Evolutionary conservation across 768 basidiomycete genomes (phyloP).

Genomic region (Guyanaporus albipodus): DNA sequence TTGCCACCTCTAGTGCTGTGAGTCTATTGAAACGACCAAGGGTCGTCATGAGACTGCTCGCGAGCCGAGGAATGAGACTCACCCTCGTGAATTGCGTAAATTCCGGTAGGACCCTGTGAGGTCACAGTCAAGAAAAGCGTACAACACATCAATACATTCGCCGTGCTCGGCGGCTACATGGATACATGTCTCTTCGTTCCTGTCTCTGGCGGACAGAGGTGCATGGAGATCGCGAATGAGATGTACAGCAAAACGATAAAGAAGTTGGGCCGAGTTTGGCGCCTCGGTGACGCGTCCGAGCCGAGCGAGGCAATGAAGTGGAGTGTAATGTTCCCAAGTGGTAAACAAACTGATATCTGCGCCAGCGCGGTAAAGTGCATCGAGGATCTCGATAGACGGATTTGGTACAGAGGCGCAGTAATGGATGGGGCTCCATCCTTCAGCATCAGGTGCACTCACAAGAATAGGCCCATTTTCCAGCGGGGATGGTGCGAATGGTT

Average conservation of each 20-base stretch:
- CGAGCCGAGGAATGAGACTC: conserved; percentile 21
- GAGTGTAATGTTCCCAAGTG: conserved; percentile 56
- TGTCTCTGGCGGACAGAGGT: conserved; percentile 63
- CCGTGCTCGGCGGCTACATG: conserved; percentile 79
- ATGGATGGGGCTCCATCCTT: conserved; percentile 73
- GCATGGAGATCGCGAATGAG: conserved; percentile 67
- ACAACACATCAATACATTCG: conserved; percentile 56
- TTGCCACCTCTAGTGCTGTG: conserved; percentile 64
- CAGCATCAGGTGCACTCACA: conserved; percentile 63
- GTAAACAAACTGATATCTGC: conserved; percentile 74
- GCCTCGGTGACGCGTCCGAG: conserved; percentile 32
- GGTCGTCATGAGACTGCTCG: background rate
- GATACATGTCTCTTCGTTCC: conserved; percentile 69
- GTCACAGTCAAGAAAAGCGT: conserved; percentile 65
- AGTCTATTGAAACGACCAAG: conserved; percentile 28
- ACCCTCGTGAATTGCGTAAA: conserved; percentile 71
- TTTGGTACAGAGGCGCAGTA: conserved; percentile 54
- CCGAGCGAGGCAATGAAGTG: conserved; percentile 62
- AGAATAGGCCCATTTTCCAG: conserved; percentile 41
- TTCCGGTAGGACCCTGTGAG: conserved; percentile 49
- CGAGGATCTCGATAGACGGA: conserved; percentile 60
- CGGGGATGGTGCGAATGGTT: conserved; percentile 42
- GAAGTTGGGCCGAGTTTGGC: conserved; percentile 33
- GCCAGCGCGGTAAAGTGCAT: conserved; percentile 71
- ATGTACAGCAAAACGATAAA: conserved; percentile 62